Evolutionary conservation across 2,329 filamentous ascomycete genomes (phyloP), one percentile per base, ranked within the genome.

Genomic region (Tolypocladium inflatum): DNA sequence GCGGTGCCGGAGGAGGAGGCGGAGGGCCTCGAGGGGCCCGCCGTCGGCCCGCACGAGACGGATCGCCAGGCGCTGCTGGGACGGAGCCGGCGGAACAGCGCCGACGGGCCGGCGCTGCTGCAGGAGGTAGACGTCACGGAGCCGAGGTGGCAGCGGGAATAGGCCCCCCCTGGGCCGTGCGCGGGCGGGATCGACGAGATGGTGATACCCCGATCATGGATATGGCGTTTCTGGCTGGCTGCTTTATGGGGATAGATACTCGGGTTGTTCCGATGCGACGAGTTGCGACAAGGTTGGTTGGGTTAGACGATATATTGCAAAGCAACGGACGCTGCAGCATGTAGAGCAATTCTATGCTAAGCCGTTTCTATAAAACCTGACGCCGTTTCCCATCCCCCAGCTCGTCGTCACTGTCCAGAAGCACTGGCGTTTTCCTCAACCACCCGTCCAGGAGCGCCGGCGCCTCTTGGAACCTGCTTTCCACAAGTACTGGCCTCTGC

Each of bases 1-100:
- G 65, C 71, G 4, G 73, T 76, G 26, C 73, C 73, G 2, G 75
- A 76, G 62, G 73, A 73, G 63, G 73, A 73, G 3, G 66, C 66
- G 19, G 68, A 67, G 19, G 45, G 26, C 10, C 26, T n/a, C 17
- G 45, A 50, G 26, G 45, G 45, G 26, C 26, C 17, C 26, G 52
- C 33, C 59, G 52, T 10, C 23, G 33, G 48, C 4, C 41, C 45
- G 23, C 45, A 19, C 15, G 55, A 59, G 45, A 42, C 48, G 26
- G 61, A 61, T 8, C 57, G 60, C 15, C 55, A 57, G 39, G 58
- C 58, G 21, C 43, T 62, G 35, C 45, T 59, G 57, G 62, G 64
- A 15, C 63, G 63, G 33, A 60, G 58, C 26, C 64, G 64, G 41
- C 62, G 57, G 52, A 60, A 62, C 45, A 70, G 66, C 21, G 58